phyloP scores from a whole-genome alignment of 495 filamentous ascomycete species.

The Beverwykella pulmonaria region DNA sequence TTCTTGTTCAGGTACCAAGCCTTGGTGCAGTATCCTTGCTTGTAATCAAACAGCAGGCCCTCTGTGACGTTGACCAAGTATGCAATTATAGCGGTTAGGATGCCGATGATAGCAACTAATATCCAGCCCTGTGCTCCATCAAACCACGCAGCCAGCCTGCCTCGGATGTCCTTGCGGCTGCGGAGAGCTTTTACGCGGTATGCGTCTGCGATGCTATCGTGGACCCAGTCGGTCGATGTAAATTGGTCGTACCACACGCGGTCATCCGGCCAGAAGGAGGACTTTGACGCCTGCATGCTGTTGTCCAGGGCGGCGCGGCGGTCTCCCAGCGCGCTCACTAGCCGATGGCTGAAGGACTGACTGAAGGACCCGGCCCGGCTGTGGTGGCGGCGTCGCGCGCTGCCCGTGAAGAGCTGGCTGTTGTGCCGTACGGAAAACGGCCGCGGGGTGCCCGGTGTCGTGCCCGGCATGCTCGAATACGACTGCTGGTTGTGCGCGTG shows the following conservation, averaged over 20 bases:
- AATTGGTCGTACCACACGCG: conserved; percentile 99
- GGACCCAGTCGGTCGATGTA: conserved; percentile 97
- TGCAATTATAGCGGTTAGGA: conserved; percentile 80
- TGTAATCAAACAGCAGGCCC: conserved; percentile 81
- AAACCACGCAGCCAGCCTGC: conserved; percentile 72
- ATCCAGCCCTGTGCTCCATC: conserved; percentile 96
- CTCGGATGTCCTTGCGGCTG: conserved; percentile 79
- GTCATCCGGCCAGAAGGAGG: conserved; percentile 61
- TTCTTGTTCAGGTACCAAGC: conserved; percentile 73
- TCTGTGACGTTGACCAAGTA: conserved; percentile 90
- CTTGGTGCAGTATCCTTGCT: conserved; percentile 80
- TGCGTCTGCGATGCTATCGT: conserved; percentile 94
- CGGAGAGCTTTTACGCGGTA: conserved; percentile 82
- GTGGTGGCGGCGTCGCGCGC: conserved; percentile 36
- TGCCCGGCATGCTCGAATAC: conserved; percentile 41
- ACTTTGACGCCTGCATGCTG: conserved; percentile 39
- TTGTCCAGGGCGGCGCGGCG: conserved; percentile 12
- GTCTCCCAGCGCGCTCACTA: conserved; percentile 42
- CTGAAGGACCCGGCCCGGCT: conserved; percentile 43
- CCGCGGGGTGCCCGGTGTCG: conserved; percentile 42
- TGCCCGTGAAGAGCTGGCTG: conserved; percentile 33
- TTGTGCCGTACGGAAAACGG: conserved; percentile 28
- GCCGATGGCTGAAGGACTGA: conserved; percentile 41
- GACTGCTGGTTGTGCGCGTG: conserved; percentile 27
- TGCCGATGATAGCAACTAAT: conserved; percentile 86